Base-by-base conservation (phyloP, 352 stramenopile species). In the Globisporangium rhizosaccharum region DNA sequence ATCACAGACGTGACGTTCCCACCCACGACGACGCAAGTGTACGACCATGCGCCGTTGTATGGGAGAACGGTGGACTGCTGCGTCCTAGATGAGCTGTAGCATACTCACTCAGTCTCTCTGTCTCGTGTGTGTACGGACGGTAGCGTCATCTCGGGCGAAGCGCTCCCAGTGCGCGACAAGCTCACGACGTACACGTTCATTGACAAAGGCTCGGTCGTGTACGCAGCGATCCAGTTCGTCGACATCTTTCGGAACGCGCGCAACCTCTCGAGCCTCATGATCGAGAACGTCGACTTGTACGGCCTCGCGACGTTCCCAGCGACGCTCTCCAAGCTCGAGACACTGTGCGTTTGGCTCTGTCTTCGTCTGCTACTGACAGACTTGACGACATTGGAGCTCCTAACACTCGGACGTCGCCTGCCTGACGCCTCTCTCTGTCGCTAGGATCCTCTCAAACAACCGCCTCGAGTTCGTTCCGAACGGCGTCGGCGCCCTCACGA, bases 211-310 rank as follows among this genome's bases (percentile, higher is more conserved):
- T 55, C 64, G 12, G 45, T 57, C 7, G 55, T 76, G n/a, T 63
- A 57, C 42, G 50, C 73, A 9, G 53, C 60, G 14, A 50, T 75
- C 14, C 50, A 44, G 3, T 26, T 49, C 30, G 47, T 53, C 33
- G 57, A 63, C 2, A 51, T 64, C 47, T 71, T 76, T 18, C 26
- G 23, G 23, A 73, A 72, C 17, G 71, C 68, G 17, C 63, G 46
- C 2, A 59, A 67, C n/a, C 57, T 67, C 20, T 70, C 66, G 51
- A 66, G 58, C 5, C 48, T 79, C 18, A 67, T 74, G 47, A 44
- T 79, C 20, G 71, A 79, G 52, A 79, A 79, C 61, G 18, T 79
- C 56, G 67, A 76, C 42, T 53, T 79, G 15, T 62, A 64, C 30
- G 37, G 41, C 8, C 66, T 79, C 47, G 14, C 47, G 26, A 62